Evolutionary conservation across 345 rosid species (phyloP), one percentile per base, ranked within the genome.

Genomic region (Microthlaspi erraticum): DNA sequence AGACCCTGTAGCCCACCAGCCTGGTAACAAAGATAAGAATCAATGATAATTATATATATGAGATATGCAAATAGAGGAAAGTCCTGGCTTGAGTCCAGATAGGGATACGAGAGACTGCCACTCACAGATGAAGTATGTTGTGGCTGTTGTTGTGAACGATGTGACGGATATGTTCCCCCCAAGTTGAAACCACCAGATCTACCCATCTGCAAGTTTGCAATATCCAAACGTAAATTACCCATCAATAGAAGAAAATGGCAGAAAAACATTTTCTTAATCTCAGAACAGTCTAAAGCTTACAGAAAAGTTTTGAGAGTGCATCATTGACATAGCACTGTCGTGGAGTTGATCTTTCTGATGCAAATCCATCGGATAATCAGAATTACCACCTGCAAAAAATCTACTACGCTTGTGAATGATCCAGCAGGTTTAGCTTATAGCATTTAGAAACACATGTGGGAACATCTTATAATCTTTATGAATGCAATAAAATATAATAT

Each of bases 331-430:
- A 19, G 98, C 64, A 81, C 83, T 95, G 64, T 95, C 98, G 76
- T 88, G 98, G 76, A 95, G 85, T 79, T 90, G 98, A 50, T 95
- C 99, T 76, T 95, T 95, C 79, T 86, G 97, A 75, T 92, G 99
- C 83, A 95, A 49, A 72, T 95, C 99, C 87, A 95, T 86, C 6
- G 81, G 61, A 80, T 88, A 95, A 71, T 92, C 99, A 77, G 97
- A 90, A 90, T 78, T 90, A 68, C 93, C 93, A 72, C 99, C 99
- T 94, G 88, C 66, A 82, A 46, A 74, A 83, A 70, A 82, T 77
- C 78, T 74, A 77, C 76, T 75, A 75, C 56, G 49, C 76, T 60
- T 57, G 71, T 86, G 80, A 83, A 73, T 36, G 63, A 62, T 61
- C 70, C 60, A 62, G 66, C 61, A 70, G 46, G 66, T 31, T 55